A percentile compares a stretch with the other conserved stretches of the same genome.
phyloP scores from a whole-genome alignment of 176 grass and related monocot species.

The Eremochloa ophiuroides region DNA sequence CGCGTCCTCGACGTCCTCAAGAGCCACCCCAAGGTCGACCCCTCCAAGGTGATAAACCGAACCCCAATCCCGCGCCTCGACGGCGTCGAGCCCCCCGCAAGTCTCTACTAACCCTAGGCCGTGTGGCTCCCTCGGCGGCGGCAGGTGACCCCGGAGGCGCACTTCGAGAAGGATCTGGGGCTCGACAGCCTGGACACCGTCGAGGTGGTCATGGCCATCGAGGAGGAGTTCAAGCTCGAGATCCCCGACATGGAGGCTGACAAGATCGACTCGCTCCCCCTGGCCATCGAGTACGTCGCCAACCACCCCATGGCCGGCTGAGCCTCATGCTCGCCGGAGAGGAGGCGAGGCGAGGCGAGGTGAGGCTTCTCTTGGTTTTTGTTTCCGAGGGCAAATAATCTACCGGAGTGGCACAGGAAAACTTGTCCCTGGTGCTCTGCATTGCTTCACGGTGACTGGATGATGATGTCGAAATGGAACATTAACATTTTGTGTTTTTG shows the following conservation, averaged over 20 bases:
- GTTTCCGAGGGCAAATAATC: conserved; percentile 38
- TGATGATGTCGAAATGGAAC: conserved; percentile 23
- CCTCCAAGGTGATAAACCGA: conserved; percentile 67
- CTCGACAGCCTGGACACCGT: conserved; percentile 81
- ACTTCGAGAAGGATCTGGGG: conserved; percentile 76
- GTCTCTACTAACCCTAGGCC: conserved; percentile 31
- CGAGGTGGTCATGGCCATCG: conserved; percentile 77
- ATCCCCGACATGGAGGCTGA: conserved; percentile 72
- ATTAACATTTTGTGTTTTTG: neutral
- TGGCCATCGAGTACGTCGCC: conserved; percentile 73
- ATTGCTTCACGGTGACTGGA: neutral
- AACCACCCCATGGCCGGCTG: conserved; percentile 68
- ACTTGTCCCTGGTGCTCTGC: conserved; percentile 20
- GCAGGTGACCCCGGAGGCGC: conserved; percentile 56
- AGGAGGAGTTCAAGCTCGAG: conserved; percentile 91
- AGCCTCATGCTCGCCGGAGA: neutral
- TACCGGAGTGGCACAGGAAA: conserved; percentile 27
- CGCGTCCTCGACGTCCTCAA: conserved; percentile 82
- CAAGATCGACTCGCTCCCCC: conserved; percentile 59
- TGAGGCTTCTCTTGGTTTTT: conserved; percentile 16
- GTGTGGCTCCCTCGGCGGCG: neutral
- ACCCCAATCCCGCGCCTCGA: neutral
- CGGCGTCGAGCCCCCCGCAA: neutral
- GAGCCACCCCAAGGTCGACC: conserved; percentile 92
- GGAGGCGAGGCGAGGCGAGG: neutral